Evolutionary conservation across 2,329 filamentous ascomycete species (phyloP).

Genomic region (Fusarium domesticum): DNA sequence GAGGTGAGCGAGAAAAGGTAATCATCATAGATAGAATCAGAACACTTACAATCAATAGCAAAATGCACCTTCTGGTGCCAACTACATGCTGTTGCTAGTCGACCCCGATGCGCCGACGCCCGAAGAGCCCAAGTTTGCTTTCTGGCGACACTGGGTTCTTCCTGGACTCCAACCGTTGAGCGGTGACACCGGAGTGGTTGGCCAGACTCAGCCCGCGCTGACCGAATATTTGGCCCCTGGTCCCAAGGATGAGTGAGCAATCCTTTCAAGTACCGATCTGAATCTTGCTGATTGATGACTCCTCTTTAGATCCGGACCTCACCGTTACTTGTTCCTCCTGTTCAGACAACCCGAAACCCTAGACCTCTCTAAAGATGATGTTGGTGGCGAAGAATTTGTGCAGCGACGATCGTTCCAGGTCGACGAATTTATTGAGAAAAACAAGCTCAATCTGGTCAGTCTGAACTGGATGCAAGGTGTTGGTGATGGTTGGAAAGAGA

Average conservation of each 20-base stretch:
- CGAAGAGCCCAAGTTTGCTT: slow-evolving; percentile 52
- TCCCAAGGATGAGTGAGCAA: slow-evolving; percentile 47
- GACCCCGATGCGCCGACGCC: slow-evolving; percentile 56
- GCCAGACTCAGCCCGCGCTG: slow-evolving; percentile 33
- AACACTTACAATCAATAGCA: slow-evolving; percentile 10
- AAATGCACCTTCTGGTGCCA: slow-evolving; percentile 27
- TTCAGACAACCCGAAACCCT: slow-evolving; percentile 40
- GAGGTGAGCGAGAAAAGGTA: slow-evolving; percentile 25
- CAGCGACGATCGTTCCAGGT: slow-evolving; percentile 43
- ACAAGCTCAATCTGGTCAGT: slow-evolving; percentile 39
- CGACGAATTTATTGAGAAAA: slow-evolving; percentile 37
- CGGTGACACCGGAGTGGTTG: slow-evolving; percentile 21
- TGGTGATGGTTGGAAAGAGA: slow-evolving; percentile 42
- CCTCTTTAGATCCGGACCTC: slow-evolving; percentile 42
- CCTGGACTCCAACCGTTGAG: slow-evolving; percentile 37
- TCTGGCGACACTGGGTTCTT: slow-evolving; percentile 54
- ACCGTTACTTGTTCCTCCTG: slow-evolving; percentile 46
- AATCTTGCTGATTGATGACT: background rate
- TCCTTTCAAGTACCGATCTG: background rate
- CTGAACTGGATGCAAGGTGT: slow-evolving; percentile 48
- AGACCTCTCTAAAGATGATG: slow-evolving; percentile 39
- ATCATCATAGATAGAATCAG: accelerated
- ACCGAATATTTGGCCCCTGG: slow-evolving; percentile 45
- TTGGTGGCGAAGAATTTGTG: slow-evolving; percentile 46
- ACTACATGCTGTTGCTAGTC: slow-evolving; percentile 48